These are phyloP conservation scores for Amanita fuliginea DNA, from an alignment of 768 basidiomycete genomes.

Conservation along the genomic window DNA sequence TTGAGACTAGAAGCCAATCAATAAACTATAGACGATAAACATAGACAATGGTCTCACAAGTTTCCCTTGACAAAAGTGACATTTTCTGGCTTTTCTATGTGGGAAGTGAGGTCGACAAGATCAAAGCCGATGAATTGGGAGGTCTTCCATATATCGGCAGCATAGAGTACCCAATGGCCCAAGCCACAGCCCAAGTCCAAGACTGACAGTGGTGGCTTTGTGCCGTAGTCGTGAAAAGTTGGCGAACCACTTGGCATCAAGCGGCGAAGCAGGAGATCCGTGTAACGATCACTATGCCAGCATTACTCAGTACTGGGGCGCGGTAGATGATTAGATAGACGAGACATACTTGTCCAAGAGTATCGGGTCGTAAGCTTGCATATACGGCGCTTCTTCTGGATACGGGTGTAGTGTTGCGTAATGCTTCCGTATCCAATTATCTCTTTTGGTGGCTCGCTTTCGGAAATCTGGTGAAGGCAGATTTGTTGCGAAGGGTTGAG, in stretches of 20 bases:
- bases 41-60: slow-evolving; percentile 39
- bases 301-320: background rate
- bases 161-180: slow-evolving; percentile 57
- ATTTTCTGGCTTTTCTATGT: slow-evolving; percentile 28
- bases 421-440: slow-evolving; percentile 26
- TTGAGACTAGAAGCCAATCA: slow-evolving; percentile 30
- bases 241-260: slow-evolving; percentile 43
- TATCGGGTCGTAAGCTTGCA: slow-evolving; percentile 54
- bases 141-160: slow-evolving; percentile 50
- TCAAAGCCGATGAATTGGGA: slow-evolving; percentile 58
- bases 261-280: slow-evolving; percentile 42
- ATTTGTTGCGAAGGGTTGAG: slow-evolving; percentile 2
- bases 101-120: slow-evolving; percentile 36
- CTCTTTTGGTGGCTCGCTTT: slow-evolving; percentile 14
- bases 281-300: slow-evolving; percentile 46
- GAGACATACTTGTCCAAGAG: slow-evolving; percentile 44
- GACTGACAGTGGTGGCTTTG: slow-evolving; percentile 38
- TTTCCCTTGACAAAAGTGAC: slow-evolving; percentile 49
- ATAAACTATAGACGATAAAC: background rate
- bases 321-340: slow-evolving; percentile 2
- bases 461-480: background rate
- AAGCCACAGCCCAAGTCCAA: slow-evolving; percentile 72
- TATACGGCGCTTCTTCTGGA: slow-evolving; percentile 38
- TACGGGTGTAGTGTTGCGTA: slow-evolving; percentile 50
- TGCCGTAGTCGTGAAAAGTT: slow-evolving; percentile 44